phyloP scores from a whole-genome alignment of 2,329 filamentous ascomycete species.

The Fusarium chlamydosporum region DNA sequence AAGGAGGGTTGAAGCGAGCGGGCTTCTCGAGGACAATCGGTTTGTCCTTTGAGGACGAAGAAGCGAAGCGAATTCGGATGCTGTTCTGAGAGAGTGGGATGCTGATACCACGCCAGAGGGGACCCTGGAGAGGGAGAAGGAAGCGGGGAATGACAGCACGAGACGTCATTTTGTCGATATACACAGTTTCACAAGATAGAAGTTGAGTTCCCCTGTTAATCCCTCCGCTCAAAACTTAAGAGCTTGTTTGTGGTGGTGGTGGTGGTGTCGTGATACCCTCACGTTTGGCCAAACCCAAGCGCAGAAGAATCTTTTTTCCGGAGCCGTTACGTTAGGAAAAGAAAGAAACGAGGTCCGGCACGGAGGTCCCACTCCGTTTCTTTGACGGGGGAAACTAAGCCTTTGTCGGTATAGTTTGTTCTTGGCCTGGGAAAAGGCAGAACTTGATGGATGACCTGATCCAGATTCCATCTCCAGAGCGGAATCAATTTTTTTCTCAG shows the following conservation, averaged over 20 bases:
- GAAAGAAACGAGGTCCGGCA: conserved; percentile 26
- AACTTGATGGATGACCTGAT: conserved; percentile 3
- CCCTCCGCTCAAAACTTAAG: conserved; percentile 16
- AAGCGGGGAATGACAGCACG: conserved; percentile 74
- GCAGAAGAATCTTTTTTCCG: conserved; percentile 48
- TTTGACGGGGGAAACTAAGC: conserved; percentile 20
- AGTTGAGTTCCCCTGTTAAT: neutral
- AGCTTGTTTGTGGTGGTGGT: conserved; percentile 32
- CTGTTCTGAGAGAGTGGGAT: conserved; percentile 55
- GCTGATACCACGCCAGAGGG: conserved; percentile 66
- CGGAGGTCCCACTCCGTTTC: conserved; percentile 40
- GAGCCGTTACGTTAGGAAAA: conserved; percentile 27
- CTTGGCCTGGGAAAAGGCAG: conserved; percentile 12
- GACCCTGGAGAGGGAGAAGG: conserved; percentile 73
- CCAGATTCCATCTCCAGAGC: neutral
- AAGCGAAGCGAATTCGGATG: conserved; percentile 56
- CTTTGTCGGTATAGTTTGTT: conserved; percentile 5
- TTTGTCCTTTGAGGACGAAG: conserved; percentile 60
- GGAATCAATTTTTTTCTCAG: conserved; percentile 17
- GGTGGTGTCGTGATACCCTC: conserved; percentile 42
- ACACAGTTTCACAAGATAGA: neutral
- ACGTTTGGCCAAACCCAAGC: conserved; percentile 21
- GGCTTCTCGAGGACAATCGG: conserved; percentile 86
- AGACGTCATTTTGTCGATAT: conserved; percentile 58
- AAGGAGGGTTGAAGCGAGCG: conserved; percentile 90